phyloP scores from a whole-genome alignment of 2,329 filamentous ascomycete genomes.

The Cercospora canescens region DNA sequence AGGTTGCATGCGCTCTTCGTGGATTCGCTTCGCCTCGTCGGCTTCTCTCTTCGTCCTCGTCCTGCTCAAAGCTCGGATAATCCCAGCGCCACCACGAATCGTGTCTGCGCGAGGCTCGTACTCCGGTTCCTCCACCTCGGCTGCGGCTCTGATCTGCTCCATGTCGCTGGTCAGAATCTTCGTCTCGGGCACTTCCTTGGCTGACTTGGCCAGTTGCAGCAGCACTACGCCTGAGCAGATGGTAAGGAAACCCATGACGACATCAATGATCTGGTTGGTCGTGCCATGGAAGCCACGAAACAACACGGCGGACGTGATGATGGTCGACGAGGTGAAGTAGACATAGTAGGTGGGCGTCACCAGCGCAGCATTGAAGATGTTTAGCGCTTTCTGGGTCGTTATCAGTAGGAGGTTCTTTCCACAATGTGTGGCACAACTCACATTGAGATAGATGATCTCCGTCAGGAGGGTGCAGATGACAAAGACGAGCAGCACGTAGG shows the following conservation, averaged over 20 bases:
- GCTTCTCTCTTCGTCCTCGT: conserved; percentile 75
- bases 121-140: conserved; percentile 93
- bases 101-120: conserved; percentile 95
- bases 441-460: conserved; percentile 94
- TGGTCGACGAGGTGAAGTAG: conserved; percentile 94
- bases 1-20: conserved; percentile 77
- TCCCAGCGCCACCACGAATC: conserved; percentile 85
- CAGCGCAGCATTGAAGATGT: conserved; percentile 92
- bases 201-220: conserved; percentile 94
- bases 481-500: conserved; percentile 89
- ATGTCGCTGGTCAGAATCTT: conserved; percentile 91
- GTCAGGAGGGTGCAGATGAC: conserved; percentile 85
- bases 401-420: conserved; percentile 19
- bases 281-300: conserved; percentile 94
- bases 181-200: conserved; percentile 93
- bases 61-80: conserved; percentile 78
- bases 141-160: conserved; percentile 92
- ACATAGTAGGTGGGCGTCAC: conserved; percentile 99
- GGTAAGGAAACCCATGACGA: conserved; percentile 88
- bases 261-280: conserved; percentile 74
- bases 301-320: conserved; percentile 87
- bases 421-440: conserved; percentile 54
- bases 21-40: conserved; percentile 74
- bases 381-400: conserved; percentile 84
- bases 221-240: conserved; percentile 93